Base-by-base conservation (phyloP, 1,139 yeast genomes). In the Yamadazyma mexicana region DNA sequence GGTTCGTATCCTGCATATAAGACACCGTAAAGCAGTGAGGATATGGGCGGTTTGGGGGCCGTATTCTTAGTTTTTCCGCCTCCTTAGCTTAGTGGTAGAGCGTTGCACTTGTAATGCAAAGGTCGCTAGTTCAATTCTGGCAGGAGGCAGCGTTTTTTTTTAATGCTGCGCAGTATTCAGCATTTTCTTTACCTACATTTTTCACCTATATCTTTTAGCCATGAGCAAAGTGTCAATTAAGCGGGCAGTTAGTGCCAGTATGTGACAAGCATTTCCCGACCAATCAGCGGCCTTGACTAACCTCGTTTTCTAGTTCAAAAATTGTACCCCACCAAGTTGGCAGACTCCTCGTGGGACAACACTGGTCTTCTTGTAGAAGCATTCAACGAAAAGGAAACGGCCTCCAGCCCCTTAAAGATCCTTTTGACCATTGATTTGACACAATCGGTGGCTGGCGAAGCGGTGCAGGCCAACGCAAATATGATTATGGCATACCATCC, bases 51-150 rank as follows among this genome's bases (percentile, higher is more conserved):
- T 14, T 3, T 16, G 11, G 16, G 20, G 16, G 3, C 17, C 8
- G 10, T 8, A 10, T 33, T 17, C 18, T 23, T n/a, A 28, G 14
- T 4, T 11, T 28, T 25, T 11, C 25, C 16, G 87, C 87, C 87
- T 73, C 76, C 74, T 83, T 83, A 83, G 91, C 89, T 83, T 82
- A 83, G 91, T 83, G 91, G 91, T 83, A 83, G 87, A 83, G 91
- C 91, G 89, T 82, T 83, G 88, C 89, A 83, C 89, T 83, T 83
- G 89, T 83, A 83, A 83, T 83, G 91, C 89, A 83, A 82, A 83
- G 91, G 87, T 83, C 91, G 85, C 86, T 81, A 84, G 89, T 83
- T 83, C 89, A 82, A 83, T 81, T 83, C 91, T 84, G 91, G 87
- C 86, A 83, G 79, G 84, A 70, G 88, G 88, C 88, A 81, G 3